phyloP scores from a whole-genome alignment of 495 filamentous ascomycete genomes.

The Baudoinia panamericana region DNA sequence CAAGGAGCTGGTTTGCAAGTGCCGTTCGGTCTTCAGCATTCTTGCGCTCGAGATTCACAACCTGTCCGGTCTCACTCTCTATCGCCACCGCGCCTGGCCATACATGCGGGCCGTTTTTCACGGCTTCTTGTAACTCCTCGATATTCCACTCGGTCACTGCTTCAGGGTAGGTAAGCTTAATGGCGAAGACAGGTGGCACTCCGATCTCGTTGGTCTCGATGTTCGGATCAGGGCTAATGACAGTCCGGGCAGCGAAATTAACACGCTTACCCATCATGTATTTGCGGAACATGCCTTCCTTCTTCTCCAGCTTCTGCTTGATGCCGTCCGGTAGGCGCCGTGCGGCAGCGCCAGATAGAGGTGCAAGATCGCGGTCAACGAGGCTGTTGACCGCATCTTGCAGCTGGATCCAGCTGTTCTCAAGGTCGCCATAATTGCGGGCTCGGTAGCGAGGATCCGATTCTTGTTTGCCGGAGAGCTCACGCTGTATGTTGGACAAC shows the following conservation, averaged over 20 bases:
- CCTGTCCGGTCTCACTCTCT: constrained; percentile 87
- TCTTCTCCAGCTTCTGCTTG: constrained; percentile 97
- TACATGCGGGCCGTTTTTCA: constrained; percentile 82
- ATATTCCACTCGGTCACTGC: constrained; percentile 96
- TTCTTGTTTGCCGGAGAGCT: constrained; percentile 42
- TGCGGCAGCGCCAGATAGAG: constrained; percentile 57
- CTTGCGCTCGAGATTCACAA: constrained; percentile 77
- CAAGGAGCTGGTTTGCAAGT: constrained; percentile 80
- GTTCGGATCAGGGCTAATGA: constrained; percentile 96
- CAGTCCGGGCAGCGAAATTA: constrained; percentile 93
- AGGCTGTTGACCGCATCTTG: constrained; percentile 85
- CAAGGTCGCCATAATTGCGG: constrained; percentile 47
- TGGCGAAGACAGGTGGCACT: constrained; percentile 91
- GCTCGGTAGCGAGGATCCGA: constrained; percentile 31
- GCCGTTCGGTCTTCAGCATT: constrained; percentile 70
- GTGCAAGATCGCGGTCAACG: constrained; percentile 75
- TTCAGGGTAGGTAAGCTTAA: constrained; percentile 91
- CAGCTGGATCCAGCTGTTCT: constrained; percentile 61
- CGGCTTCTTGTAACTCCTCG: constrained; percentile 86
- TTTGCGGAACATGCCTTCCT: constrained; percentile 94
- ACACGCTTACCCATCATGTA: constrained; percentile 99
- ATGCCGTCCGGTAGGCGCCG: constrained; percentile 69
- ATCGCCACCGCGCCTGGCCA: constrained; percentile 92
- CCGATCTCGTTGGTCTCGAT: constrained; percentile 98
- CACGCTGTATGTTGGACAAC: constrained; percentile 62